Evolutionary conservation across 148 eudicot genomes (phyloP).

Genomic region (Rhododendron kiyosumense): DNA sequence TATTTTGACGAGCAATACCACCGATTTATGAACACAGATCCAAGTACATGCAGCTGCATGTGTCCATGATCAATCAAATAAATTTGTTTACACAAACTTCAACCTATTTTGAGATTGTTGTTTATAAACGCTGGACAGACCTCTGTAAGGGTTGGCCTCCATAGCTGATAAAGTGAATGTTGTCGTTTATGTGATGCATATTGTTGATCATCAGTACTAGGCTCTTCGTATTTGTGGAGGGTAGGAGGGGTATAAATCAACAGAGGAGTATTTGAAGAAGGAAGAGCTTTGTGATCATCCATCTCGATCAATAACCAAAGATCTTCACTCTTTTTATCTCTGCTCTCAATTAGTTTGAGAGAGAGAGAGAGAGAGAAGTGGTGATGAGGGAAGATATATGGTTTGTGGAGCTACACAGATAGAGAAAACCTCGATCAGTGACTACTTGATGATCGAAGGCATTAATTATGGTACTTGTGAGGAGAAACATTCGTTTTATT

Average conservation of each 20-base stretch:
- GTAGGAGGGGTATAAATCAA: not conserved
- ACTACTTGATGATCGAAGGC: not conserved
- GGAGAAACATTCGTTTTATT: not conserved
- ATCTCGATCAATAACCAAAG: not conserved
- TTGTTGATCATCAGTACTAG: not conserved
- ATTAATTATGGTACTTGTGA: not conserved
- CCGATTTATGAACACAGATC: too few relatives aligned
- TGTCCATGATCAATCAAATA: too few relatives aligned
- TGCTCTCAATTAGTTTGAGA: not conserved
- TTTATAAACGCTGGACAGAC: not conserved
- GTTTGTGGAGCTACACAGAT: too few relatives aligned
- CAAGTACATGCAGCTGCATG: too few relatives aligned
- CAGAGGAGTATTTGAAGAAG: slow-evolving; percentile 11
- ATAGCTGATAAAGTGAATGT: not conserved
- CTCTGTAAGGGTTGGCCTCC: slow-evolving; percentile 10
- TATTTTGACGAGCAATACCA: too few relatives aligned
- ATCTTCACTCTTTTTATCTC: not conserved
- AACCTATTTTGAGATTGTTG: not conserved
- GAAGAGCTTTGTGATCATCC: slow-evolving; percentile 1
- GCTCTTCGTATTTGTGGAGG: not conserved
- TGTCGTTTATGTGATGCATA: not conserved
- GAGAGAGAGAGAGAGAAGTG: not conserved
- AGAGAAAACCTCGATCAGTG: not conserved
- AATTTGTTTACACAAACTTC: too few relatives aligned
- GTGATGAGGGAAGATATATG: not conserved